Conservation (phyloP, 202 grass and related monocot species). For the Carex arenaria region DNA sequence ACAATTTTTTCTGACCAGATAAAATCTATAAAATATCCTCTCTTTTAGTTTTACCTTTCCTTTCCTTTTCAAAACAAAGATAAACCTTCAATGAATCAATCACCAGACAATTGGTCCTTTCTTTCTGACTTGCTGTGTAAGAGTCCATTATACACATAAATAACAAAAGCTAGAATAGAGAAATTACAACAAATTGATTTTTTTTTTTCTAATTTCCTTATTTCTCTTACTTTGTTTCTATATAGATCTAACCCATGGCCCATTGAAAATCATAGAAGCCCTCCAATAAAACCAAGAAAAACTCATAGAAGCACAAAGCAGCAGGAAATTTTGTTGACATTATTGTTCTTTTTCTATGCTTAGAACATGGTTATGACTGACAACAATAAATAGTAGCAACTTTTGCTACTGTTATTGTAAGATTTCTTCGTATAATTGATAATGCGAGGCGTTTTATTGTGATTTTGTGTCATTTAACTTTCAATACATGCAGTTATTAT, state of each 20-base stretch:
- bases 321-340: too few species aligned
- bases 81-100: not conserved
- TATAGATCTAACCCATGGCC: too few species aligned
- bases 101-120: slow-evolving; percentile 6
- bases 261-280: too few species aligned
- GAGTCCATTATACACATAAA: not conserved
- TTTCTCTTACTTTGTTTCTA: too few species aligned
- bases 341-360: not conserved
- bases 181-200: too few species aligned
- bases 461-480: not conserved
- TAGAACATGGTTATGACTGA: not conserved
- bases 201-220: too few species aligned
- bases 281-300: too few species aligned
- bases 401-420: not conserved
- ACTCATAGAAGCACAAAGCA: too few species aligned
- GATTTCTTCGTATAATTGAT: not conserved
- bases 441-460: not conserved
- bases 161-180: not conserved
- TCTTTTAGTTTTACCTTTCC: not conserved
- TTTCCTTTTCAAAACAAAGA: not conserved
- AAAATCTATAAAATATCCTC: not conserved
- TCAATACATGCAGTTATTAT: not conserved
- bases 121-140: not conserved
- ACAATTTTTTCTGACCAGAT: not conserved
- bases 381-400: not conserved